Percentiles rank a stretch among this genome's conserved stretches.
Evolutionary conservation across 202 grass and related monocot species (phyloP).

Genomic region (Carex arenaria): DNA sequence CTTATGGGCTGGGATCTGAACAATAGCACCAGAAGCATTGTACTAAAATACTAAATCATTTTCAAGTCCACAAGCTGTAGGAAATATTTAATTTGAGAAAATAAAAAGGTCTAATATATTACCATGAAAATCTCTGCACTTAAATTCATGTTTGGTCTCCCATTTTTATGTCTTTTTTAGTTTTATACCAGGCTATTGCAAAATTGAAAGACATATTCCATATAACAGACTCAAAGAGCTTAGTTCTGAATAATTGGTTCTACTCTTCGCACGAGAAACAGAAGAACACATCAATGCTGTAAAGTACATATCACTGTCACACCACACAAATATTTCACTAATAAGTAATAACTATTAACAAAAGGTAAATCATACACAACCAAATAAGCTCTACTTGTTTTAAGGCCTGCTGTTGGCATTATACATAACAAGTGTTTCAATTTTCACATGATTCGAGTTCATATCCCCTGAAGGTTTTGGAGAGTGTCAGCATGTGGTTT

Average conservation of each 20-base stretch:
- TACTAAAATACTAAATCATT: neutral
- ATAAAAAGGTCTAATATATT: neutral
- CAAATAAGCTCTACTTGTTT: neutral
- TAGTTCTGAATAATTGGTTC: neutral
- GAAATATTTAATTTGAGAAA: neutral
- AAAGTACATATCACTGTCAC: neutral
- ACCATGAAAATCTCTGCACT: neutral
- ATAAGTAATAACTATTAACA: neutral
- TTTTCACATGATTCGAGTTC: conserved; percentile 15
- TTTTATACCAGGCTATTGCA: neutral
- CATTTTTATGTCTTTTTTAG: neutral
- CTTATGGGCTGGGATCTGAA: neutral
- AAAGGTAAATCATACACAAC: neutral
- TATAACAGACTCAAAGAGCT: neutral
- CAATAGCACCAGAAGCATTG: neutral
- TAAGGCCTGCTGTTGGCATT: neutral
- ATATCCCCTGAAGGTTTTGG: conserved; percentile 46
- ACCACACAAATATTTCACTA: neutral
- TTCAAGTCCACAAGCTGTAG: neutral
- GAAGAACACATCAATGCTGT: neutral
- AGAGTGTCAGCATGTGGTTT: conserved; percentile 77
- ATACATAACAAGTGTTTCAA: neutral
- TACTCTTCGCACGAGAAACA: neutral
- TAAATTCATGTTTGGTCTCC: neutral
- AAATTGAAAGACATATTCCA: neutral